Evolutionary conservation across 176 grass and related monocot species (phyloP), one percentile per base, ranked within the genome.

Genomic region (Panicum miliaceum): DNA sequence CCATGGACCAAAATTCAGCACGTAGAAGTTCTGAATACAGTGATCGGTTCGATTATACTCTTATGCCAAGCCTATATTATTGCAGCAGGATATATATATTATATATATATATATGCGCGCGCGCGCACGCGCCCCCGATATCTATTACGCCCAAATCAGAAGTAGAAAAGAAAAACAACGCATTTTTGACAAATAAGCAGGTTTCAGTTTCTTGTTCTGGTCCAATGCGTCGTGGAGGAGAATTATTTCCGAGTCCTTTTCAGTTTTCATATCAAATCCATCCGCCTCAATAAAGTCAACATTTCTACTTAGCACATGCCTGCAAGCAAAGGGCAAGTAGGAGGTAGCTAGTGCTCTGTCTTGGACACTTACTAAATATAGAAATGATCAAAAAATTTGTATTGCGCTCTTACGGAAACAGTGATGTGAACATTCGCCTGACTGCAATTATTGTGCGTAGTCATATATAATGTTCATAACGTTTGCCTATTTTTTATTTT

Each of bases 281-380:
- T 38, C 27, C 22, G 41, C 23, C 20, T 35, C 26, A 6, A 29
- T 12, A 46, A 72, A 88, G 74, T 79, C 75, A 46, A 46, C 6
- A 22, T 73, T 84, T 84, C 58, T 75, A 88, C 34, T 63, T 14
- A 27, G 48, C 60, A 41, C 27, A 74, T 80, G 16, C 76, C 61
- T 60, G 71, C 38, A 82, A 46, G 85, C 61, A 76, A 86, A 87
- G 66, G 85, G 50, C 48, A 75, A 75, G 36, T 36, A 82, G 61
- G 19, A 56, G 59, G 0, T 70, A 19, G 13, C 77, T 81, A 66
- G 60, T 81, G 26, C 38, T 23, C 19, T 73, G 36, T 57, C 36
- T 47, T 58, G 7, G 36, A 23, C 26, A 20, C 60, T 59, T 87
- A 8, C 85, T 75, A 75, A 75, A 75, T 67, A 57, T 67, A 67